Conservation (phyloP, 129 eudicot species). For the Escallonia herrerae region DNA sequence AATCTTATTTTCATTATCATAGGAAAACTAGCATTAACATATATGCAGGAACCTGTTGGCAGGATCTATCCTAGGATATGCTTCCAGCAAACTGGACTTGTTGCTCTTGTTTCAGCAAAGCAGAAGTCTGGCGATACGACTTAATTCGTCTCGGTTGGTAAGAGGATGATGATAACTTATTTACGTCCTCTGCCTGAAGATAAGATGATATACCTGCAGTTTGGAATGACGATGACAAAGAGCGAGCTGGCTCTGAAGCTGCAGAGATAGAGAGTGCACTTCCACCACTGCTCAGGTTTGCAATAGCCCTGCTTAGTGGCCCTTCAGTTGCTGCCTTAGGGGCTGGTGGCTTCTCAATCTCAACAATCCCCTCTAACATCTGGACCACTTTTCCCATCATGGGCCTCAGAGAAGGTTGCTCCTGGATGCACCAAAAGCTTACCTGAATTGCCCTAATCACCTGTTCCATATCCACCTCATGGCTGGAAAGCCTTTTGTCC, state of each 20-base stretch:
- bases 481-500: constrained; percentile 37
- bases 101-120: too few species aligned
- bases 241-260: constrained; percentile 41
- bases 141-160: constrained; percentile 25
- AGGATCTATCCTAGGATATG: too few species aligned
- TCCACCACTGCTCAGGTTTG: constrained; percentile 38
- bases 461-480: constrained; percentile 59
- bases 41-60: too few species aligned
- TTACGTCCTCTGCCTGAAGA: constrained; percentile 48
- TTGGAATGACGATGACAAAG: constrained; percentile 54
- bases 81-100: too few species aligned
- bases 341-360: constrained; percentile 66
- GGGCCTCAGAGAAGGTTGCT: constrained; percentile 85
- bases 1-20: too few species aligned
- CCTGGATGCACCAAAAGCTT: constrained; percentile 95
- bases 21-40: too few species aligned
- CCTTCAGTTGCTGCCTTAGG: constrained; percentile 66
- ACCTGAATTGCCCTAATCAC: constrained; percentile 52
- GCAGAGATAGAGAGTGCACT: constrained; percentile 52
- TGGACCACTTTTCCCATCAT: constrained; percentile 42
- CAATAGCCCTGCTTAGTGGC: too few species aligned
- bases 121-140: too few species aligned
- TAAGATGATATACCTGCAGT: constrained; percentile 42
- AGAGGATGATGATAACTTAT: constrained; percentile 47
- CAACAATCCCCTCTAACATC: constrained; percentile 69